phyloP scores from a whole-genome alignment of 345 rosid species.

The Kandelia obovata region DNA sequence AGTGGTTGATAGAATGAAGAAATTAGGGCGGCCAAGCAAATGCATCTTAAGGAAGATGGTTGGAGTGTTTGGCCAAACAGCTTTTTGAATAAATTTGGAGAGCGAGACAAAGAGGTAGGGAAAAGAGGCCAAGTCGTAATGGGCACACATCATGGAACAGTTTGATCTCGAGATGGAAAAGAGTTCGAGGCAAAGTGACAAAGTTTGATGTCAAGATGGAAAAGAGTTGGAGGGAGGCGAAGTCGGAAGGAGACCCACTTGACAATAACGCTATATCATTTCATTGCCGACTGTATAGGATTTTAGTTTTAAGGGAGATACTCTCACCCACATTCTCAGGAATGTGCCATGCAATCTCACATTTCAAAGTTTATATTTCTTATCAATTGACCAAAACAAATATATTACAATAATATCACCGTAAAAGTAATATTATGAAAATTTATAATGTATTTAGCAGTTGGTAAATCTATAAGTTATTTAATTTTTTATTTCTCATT shows the following conservation, averaged over 20 bases:
- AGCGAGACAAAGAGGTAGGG: constrained; percentile 1
- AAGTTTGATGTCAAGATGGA: background rate
- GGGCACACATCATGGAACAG: background rate
- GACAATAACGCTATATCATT: no score
- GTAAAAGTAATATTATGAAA: no score
- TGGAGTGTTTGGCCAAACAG: background rate
- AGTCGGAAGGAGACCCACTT: background rate
- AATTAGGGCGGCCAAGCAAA: constrained; percentile 1
- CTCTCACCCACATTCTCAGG: no score
- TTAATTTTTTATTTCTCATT: no score
- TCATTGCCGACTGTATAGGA: constrained; percentile 8
- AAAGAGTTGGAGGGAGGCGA: background rate
- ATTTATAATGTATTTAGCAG: no score
- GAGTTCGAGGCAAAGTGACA: background rate
- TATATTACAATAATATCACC: no score
- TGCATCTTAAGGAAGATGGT: constrained; percentile 4
- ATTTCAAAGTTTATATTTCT: no score
- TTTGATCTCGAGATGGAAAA: background rate
- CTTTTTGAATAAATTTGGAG: constrained; percentile 3
- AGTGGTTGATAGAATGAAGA: background rate
- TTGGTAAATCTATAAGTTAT: no score
- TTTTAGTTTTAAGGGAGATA: no score
- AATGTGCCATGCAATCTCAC: no score
- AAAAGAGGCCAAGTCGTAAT: constrained; percentile 16
- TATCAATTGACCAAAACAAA: no score